Base-by-base conservation (phyloP, 1,284 basidiomycete species). In the Sphagnurus paluster region DNA sequence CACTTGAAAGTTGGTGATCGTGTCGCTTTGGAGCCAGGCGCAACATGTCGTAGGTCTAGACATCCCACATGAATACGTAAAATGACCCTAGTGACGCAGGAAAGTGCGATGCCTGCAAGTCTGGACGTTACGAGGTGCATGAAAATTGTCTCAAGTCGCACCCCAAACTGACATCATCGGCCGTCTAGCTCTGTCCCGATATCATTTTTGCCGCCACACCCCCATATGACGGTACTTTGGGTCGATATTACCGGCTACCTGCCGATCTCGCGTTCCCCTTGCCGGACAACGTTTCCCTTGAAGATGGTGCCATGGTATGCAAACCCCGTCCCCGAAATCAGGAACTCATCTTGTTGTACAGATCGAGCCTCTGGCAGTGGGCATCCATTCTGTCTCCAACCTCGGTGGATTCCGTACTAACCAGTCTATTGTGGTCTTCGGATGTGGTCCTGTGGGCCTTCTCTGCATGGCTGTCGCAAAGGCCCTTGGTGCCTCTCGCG, bases 341-440 rank as follows among this genome's bases (percentile, higher is more conserved):
- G 21, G 8, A 25, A 39, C 34, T 52, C 7, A 56, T 26, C 39
- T 25, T 23, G 14, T 2, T n/a, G 32, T 7, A 6, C 57, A 90
- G 88, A 94, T 98, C 75, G 95, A 98, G 67, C 96, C 96, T 6
- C 80, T 98, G 30, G 84, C 92, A 13, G 96, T 98, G 26, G 96
- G 84, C 5, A 81, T 97, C 10, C 94, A 98, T 66, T 85, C 91
- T 1, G 87, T 97, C 25, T 79, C 82, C 37, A 89, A 79, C 57
- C 75, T 93, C 29, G 94, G 87, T 17, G 70, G 77, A 29, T 76
- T 97, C 64, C 80, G 79, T 41, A 72, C 87, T 28, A 82, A 81
- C 60, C 82, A 90, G 64, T 81, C 80, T 35, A 80, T 93, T 51
- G 81, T 80, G 19, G 74, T 98, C 48, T 93, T 96, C 58, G 87